A percentile compares a stretch with the other conserved stretches of the same genome.
Evolutionary conservation across 345 rosid species (phyloP).

Genomic region (Raphanus raphanistrum): DNA sequence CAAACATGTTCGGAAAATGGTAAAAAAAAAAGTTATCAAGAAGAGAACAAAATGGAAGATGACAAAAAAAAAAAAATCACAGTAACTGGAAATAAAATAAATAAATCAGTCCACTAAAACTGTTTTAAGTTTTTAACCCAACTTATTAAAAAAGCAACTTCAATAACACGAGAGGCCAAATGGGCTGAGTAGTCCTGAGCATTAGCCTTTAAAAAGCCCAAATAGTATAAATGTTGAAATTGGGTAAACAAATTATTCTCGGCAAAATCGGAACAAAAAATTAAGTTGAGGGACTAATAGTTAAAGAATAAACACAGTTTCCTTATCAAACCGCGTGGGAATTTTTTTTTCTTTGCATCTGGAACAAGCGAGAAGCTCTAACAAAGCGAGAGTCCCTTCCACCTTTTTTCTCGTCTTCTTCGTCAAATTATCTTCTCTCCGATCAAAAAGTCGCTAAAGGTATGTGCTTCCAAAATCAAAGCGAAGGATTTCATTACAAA

Average conservation of each 20-base stretch:
- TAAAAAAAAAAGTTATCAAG: too few relatives aligned
- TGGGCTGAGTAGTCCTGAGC: background rate
- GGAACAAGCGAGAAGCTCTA: slow-evolving; percentile 31
- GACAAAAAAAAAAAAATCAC: too few relatives aligned
- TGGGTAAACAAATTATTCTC: background rate
- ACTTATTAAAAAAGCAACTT: background rate
- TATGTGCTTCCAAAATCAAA: slow-evolving; percentile 2
- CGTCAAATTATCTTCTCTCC: background rate
- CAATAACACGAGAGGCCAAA: background rate
- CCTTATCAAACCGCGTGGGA: slow-evolving; percentile 13
- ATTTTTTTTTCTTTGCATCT: background rate
- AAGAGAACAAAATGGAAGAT: background rate
- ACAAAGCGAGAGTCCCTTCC: background rate
- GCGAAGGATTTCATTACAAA: background rate
- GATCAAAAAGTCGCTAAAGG: slow-evolving; percentile 24
- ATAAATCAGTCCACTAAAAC: background rate
- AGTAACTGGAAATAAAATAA: background rate
- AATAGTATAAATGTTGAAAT: background rate
- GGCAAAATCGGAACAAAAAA: background rate
- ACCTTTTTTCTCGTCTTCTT: background rate
- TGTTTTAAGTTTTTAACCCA: background rate
- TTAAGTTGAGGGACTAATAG: slow-evolving; percentile 7
- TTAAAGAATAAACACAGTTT: background rate
- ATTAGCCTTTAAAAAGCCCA: background rate
- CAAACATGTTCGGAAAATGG: background rate